Conservation (phyloP, 129 eudicot genomes). For the Escallonia rubra region DNA sequence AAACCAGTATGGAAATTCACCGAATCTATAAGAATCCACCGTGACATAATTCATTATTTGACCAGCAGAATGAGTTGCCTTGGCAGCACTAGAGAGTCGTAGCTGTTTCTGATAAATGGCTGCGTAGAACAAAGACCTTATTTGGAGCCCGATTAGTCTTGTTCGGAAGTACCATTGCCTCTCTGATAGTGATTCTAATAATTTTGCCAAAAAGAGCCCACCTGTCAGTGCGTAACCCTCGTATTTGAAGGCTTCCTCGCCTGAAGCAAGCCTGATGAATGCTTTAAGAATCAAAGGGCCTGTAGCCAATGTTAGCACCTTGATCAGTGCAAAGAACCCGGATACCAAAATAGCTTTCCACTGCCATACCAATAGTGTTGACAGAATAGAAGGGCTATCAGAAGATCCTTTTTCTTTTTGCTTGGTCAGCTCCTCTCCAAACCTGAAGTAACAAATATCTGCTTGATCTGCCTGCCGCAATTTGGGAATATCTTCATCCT, state of each 20-base stretch:
- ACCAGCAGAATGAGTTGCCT: neutral
- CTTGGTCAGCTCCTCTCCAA: neutral
- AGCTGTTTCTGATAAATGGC: neutral
- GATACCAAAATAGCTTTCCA: neutral
- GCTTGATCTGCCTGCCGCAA: neutral
- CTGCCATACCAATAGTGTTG: neutral
- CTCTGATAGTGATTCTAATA: neutral
- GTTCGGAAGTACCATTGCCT: neutral
- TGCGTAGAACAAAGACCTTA: neutral
- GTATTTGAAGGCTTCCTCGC: neutral
- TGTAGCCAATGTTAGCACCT: neutral
- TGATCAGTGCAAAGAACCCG: neutral
- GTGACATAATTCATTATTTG: neutral
- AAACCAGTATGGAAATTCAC: neutral
- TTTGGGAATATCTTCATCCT: neutral
- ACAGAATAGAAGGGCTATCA: neutral
- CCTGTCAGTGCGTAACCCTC: neutral
- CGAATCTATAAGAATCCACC: neutral
- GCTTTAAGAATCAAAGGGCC: neutral
- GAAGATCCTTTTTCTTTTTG: neutral
- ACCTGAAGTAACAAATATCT: neutral
- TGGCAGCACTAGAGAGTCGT: neutral
- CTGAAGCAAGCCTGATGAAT: neutral
- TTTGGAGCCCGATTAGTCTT: neutral
- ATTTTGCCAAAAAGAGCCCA: neutral